Percentiles rank a stretch among this genome's conserved stretches.
Conservation (phyloP, 257 asterid species). For the Solanum corneliomulleri region DNA sequence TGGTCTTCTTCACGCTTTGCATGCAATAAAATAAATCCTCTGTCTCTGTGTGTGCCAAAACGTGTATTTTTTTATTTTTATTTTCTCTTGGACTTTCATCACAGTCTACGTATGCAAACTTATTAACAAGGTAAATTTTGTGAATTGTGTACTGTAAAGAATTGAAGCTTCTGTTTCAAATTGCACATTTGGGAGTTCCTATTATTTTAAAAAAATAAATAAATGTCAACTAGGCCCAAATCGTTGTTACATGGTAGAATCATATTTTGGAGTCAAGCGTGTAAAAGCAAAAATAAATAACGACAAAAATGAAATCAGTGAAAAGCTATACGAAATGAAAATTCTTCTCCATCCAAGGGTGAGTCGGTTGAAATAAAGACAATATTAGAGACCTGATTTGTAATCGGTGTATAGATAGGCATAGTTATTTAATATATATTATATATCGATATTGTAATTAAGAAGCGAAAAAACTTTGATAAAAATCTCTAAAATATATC, state of each 20-base stretch:
- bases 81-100: background rate
- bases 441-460: background rate
- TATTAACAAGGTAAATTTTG: background rate
- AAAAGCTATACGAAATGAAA: background rate
- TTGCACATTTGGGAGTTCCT: background rate
- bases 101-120: background rate
- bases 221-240: background rate
- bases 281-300: background rate
- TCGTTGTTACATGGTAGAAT: background rate
- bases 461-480: background rate
- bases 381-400: background rate
- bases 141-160: background rate
- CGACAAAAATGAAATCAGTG: background rate
- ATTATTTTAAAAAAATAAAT: background rate
- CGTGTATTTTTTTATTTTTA: background rate
- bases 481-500: background rate
- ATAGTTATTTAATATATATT: background rate
- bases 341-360: background rate
- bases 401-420: too few species aligned
- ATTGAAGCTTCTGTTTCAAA: background rate
- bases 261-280: background rate
- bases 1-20: background rate
- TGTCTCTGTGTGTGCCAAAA: background rate
- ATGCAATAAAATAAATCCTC: background rate
- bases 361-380: background rate